These are phyloP conservation scores for Physocladia obscura DNA, from an alignment of 192 early-diverging fungal genomes.

Conservation along the genomic window DNA sequence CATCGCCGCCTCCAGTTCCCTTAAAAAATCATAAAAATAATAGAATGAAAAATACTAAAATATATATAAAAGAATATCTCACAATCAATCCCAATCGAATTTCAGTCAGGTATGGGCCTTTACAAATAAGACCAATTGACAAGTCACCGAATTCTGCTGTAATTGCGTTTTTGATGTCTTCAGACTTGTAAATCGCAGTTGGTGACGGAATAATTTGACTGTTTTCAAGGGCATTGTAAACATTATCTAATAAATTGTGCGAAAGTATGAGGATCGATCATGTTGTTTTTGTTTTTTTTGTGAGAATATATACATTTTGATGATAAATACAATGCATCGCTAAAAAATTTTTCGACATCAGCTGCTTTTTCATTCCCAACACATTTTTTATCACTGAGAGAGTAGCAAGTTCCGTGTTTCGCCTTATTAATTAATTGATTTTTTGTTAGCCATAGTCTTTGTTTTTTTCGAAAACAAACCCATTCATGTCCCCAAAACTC, in stretches of 20 bases:
- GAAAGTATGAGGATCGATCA: not conserved
- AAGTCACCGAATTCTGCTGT: constrained; percentile 6
- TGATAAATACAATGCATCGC: constrained; percentile 1
- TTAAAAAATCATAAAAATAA: not conserved
- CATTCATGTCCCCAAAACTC: constrained; percentile 31
- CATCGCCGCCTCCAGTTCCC: constrained; percentile 5
- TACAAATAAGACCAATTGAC: constrained; percentile 20
- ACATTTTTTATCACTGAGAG: not conserved
- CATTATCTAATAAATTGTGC: constrained; percentile 1
- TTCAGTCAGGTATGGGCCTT: constrained; percentile 27
- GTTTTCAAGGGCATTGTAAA: constrained; percentile 5
- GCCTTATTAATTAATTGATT: not conserved
- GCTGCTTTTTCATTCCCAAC: not conserved
- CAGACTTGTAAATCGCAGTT: constrained; percentile 7
- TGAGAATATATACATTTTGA: not conserved
- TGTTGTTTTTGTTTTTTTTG: not conserved
- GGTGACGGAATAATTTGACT: constrained; percentile 8
- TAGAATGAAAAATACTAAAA: not conserved
- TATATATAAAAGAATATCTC: not conserved
- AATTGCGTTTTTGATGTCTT: constrained; percentile 15
- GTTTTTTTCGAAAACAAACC: not conserved
- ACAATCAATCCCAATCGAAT: constrained; percentile 17
- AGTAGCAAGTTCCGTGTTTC: constrained; percentile 30
- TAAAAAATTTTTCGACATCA: constrained; percentile 17
- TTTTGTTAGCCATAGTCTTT: not conserved